Evolutionary conservation across 2,329 filamentous ascomycete species (phyloP).

Genomic region (Paraphoma sp.): DNA sequence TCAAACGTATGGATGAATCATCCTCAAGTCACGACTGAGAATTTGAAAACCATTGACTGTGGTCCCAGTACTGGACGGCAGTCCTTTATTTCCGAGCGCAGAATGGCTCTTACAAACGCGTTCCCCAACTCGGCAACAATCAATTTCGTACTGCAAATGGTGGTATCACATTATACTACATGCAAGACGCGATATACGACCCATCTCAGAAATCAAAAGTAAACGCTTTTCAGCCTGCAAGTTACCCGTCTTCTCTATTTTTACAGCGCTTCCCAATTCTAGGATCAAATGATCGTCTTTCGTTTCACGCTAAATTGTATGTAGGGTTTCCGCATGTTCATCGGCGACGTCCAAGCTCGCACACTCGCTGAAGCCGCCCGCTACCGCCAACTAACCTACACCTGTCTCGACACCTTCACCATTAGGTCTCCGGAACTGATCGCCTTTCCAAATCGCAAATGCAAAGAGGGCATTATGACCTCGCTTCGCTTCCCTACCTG

Average conservation of each 20-base stretch:
- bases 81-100: not conserved
- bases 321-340: slow-evolving; percentile 28
- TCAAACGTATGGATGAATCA: not conserved
- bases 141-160: slow-evolving; percentile 21
- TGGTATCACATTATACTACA: slow-evolving; percentile 26
- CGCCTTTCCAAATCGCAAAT: slow-evolving; percentile 6
- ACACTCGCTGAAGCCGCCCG: slow-evolving; percentile 15
- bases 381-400: slow-evolving; percentile 26
- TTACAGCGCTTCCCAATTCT: not conserved
- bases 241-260: not conserved
- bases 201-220: slow-evolving; percentile 19
- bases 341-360: slow-evolving; percentile 20
- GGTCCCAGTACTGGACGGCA: not conserved
- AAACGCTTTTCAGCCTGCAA: slow-evolving; percentile 23
- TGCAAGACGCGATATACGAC: slow-evolving; percentile 25
- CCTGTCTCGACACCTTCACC: slow-evolving; percentile 22
- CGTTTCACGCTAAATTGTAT: not conserved
- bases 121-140: slow-evolving; percentile 23
- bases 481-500: slow-evolving; percentile 24
- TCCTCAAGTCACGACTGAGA: slow-evolving; percentile 20
- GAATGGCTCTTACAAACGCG: not conserved
- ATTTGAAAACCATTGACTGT: slow-evolving; percentile 20
- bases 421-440: slow-evolving; percentile 16
- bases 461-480: slow-evolving; percentile 26
- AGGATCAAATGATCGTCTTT: not conserved